Percentiles rank a stretch among this genome's conserved stretches.
These are phyloP conservation scores for Penicillium sp. DNA, from an alignment of 2,329 filamentous ascomycete genomes.

Conservation along the genomic window DNA sequence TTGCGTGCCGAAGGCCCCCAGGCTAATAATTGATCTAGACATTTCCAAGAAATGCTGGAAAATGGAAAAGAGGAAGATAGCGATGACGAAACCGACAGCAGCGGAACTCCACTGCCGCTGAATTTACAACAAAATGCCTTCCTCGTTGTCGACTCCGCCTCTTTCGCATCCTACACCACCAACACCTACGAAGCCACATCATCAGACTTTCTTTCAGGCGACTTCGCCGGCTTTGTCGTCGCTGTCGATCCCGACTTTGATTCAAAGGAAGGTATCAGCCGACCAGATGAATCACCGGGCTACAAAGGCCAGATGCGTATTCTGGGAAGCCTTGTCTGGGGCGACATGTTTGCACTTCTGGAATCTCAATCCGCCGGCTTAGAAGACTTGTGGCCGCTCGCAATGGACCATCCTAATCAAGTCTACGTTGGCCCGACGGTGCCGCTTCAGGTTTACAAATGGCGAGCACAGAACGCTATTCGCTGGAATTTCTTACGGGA, in stretches of 20 bases:
- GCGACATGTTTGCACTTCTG: conserved; percentile 22
- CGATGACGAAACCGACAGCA: neutral
- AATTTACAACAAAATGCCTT: neutral
- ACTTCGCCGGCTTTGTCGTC: conserved; percentile 19
- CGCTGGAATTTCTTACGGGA: neutral
- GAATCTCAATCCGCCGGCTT: conserved; percentile 10
- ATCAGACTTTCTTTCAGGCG: conserved; percentile 5
- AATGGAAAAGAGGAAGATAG: conserved; percentile 1
- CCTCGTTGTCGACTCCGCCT: neutral
- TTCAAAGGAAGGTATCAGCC: neutral
- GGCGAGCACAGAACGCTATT: conserved; percentile 2
- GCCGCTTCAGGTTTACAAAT: conserved; percentile 9
- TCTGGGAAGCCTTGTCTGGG: conserved; percentile 26
- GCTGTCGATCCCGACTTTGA: conserved; percentile 23
- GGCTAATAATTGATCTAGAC: conserved; percentile 7
- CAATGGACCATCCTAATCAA: conserved; percentile 23
- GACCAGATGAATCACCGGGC: conserved; percentile 1
- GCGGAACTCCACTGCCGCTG: neutral
- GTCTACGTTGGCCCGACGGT: conserved; percentile 25
- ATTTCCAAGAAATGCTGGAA: conserved; percentile 10
- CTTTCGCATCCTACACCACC: conserved; percentile 4
- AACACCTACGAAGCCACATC: neutral
- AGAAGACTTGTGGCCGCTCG: conserved; percentile 22
- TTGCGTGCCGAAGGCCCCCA: neutral
- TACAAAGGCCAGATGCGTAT: conserved; percentile 25